Percentiles rank a stretch among this genome's conserved stretches.
Evolutionary conservation across 768 basidiomycete species (phyloP).

Genomic region (Cantharellus cinnabarinus): DNA sequence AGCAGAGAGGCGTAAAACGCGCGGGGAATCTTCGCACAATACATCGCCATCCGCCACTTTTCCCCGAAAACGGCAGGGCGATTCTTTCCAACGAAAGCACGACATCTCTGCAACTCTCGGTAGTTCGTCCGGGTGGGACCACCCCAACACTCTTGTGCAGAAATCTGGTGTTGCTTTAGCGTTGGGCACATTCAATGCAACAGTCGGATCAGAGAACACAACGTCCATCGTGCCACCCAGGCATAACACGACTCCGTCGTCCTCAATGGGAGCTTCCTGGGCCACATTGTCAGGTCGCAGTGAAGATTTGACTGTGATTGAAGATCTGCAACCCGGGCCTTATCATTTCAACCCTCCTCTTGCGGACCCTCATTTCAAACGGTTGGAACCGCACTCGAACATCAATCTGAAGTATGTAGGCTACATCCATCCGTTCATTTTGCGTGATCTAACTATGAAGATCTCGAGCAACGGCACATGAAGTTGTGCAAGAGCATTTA

Average conservation of each 20-base stretch:
- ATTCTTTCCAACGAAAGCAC: background rate
- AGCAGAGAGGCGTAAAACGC: background rate
- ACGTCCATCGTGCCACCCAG: constrained; percentile 9
- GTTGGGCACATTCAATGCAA: background rate
- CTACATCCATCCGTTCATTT: constrained; percentile 2
- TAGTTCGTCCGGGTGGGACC: background rate
- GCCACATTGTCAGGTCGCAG: too few relatives aligned
- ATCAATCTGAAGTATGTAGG: constrained; percentile 57
- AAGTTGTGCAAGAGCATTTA: constrained; percentile 62
- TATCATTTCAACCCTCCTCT: constrained; percentile 45
- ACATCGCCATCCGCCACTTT: background rate
- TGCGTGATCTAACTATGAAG: constrained; percentile 20
- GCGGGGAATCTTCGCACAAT: background rate
- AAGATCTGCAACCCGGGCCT: constrained; percentile 51
- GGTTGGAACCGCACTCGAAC: constrained; percentile 76
- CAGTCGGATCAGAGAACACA: background rate
- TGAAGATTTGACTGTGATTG: too few relatives aligned
- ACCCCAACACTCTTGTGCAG: background rate
- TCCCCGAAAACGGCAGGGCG: background rate
- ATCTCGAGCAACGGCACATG: constrained; percentile 51
- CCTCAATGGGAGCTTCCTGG: too few relatives aligned
- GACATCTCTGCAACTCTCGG: background rate
- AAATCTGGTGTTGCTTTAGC: background rate
- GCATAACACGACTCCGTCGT: too few relatives aligned
- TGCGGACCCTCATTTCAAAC: constrained; percentile 59